Base-by-base conservation (phyloP, 2,329 filamentous ascomycete species). In the Paradendryphiella salina region DNA sequence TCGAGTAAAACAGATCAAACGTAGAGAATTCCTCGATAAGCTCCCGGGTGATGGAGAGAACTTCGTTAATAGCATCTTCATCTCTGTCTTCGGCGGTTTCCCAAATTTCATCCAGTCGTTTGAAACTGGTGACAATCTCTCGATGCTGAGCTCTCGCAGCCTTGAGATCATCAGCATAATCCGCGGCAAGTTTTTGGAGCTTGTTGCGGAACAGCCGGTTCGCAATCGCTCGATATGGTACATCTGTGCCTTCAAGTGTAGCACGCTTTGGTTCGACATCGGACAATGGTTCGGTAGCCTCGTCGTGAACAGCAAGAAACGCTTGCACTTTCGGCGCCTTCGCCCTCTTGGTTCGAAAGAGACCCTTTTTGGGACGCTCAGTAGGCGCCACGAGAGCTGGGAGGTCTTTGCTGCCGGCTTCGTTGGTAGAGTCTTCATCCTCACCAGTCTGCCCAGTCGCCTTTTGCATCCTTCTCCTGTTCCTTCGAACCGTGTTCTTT, bases 11-110 rank as follows among this genome's bases (percentile, higher is more conserved):
- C 3, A 79, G 73, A 41, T 81, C 78, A 54, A 84, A 84, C 8
- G 78, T 79, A 6, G 80, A 77, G 61, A 86, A 87, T 50, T 85
- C 83, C 45, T 82, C 79, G 34, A 85, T 73, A 50, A 87, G 74
- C 50, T 79, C 77, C 53, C 80, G 77, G 0, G 83, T 82, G 52
- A 82, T 81, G 40, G 84, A 80, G 11, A 86, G 74, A 77, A 83
- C 86, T 41, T 82, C 78, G 32, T 79, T 76, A 5, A 77, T 75
- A 3, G 79, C 78, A 33, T 77, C 74, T 18, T 75, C 67, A 21
- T 82, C 75, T 8, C 80, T 81, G 17, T 71, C 68, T 54, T 81
- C 76, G 51, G 82, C 74, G 13, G 64, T 72, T 9, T 64, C 57
- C 28, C 60, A 57, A 5, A 73, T 47, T 18, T 77, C 73, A 8